Base-by-base conservation (phyloP, 495 filamentous ascomycete genomes). In the Melanomma pulvis-pyrius region DNA sequence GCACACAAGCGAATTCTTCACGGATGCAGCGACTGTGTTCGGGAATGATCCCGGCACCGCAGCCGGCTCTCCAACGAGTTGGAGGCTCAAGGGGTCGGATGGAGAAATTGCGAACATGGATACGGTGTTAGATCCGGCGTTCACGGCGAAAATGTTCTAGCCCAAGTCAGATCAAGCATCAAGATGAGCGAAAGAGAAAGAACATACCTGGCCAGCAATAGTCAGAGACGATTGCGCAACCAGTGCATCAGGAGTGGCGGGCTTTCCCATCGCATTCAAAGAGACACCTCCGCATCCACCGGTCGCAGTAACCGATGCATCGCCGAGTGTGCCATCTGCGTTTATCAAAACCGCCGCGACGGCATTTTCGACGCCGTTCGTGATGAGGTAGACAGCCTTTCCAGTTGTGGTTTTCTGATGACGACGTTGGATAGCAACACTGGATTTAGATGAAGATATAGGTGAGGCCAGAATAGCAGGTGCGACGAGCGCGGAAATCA, bases 61-160 rank as follows among this genome's bases (percentile, higher is more conserved):
- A 1, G 73, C 74, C 0, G 81, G 81, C 6, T 71, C 25, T 34
- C 82, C 83, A 28, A 84, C 59, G n/a, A 77, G 51, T 0, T 73
- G 75, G 36, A 86, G 70, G 9, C 77, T 61, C 25, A 78, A 80
- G 3, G 85, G 80, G 68, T 87, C 72, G 5, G 63, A 17, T 0
- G 72, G 55, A 22, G 71, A 71, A 73, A 88, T 87, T 51, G 73
- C 62, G 47, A 88, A 75, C 80, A 86, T 81, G 61, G 77, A 79
- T 1, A 86, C 44, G 1, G 82, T 82, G 70, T 87, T 84, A 39
- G 82, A 86, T 32, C 84, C 84, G n/a, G 86, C 75, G 72, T 87
- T 87, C 39, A 87, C 84, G 24, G 82, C 83, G 57, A 87, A 84
- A 30, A 87, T 58, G 58, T 60, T 55, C 74, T 69, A 59, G 4